Evolutionary conservation across 345 rosid genomes (phyloP), one percentile per base, ranked within the genome.

Genomic region (Syzygium jambos): DNA sequence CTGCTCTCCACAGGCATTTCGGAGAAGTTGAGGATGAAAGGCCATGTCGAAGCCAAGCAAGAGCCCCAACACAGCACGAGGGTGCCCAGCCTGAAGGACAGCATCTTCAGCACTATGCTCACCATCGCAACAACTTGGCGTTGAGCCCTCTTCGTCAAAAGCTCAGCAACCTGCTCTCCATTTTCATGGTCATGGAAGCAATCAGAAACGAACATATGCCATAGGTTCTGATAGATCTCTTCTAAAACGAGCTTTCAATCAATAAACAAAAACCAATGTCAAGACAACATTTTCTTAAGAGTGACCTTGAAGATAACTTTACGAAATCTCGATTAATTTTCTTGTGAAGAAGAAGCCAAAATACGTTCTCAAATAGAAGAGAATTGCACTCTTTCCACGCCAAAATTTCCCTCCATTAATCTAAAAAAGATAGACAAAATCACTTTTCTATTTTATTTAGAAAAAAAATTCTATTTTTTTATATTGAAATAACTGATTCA

Each of bases 41-140:
- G 91, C 93, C 93, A 90, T 83, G 88, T 88, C 85, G 85, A 49
- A 5, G 56, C 86, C 51, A 92, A 43, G 88, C 92, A 91, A 11
- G 90, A 86, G 49, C 84, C 77, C 84, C 93, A 91, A 84, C 92
- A 90, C 6, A 92, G 88, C 86, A 91, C 59, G n/a, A 90, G 78
- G 1, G 93, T 91, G 9, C 93, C 93, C 34, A 92, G 8, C 88
- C 90, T 91, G 6, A 86, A 90, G 17, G 89, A 90, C 52, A 92
- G 57, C 21, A 87, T 68, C 85, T 84, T n/a, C 51, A 92, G 84
- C 9, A 92, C 89, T 52, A 88, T 9, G 23, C 92, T 88, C 87
- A 90, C 90, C 61, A 90, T 9, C 7, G 87, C 43, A 87, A 91
- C 52, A 1, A 84, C 88, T 49, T 90, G 90, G 51, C 41, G 84